Conservation (phyloP, 208 protist species). For the Porcisia deanei region DNA sequence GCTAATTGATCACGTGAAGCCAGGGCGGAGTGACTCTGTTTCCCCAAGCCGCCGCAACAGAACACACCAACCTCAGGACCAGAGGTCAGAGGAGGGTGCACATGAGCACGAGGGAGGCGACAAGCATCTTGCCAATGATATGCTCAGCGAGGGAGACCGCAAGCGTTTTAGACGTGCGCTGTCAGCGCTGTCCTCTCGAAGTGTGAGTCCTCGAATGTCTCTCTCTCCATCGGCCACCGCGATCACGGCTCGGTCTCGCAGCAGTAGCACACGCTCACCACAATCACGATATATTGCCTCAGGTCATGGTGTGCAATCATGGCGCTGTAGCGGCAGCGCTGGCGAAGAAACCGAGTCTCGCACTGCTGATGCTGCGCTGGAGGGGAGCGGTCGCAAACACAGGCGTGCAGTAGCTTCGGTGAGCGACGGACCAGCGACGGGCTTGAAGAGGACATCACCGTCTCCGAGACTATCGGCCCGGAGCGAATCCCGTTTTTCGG, state of each 20-base stretch:
- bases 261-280: conserved; percentile 2
- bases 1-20: conserved; percentile 34
- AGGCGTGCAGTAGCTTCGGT: not conserved
- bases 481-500: not conserved
- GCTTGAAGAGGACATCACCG: not conserved
- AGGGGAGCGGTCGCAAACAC: not conserved
- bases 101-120: not conserved
- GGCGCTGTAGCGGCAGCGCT: not conserved
- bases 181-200: conserved; percentile 38
- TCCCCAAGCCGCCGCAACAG: not conserved
- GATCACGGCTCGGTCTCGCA: not conserved
- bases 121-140: not conserved
- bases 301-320: not conserved
- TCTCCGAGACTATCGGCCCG: not conserved
- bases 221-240: conserved; percentile 11
- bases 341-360: not conserved
- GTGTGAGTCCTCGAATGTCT: conserved; percentile 40
- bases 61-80: not conserved
- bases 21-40: not conserved
- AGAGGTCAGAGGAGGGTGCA: not conserved
- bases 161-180: conserved; percentile 42
- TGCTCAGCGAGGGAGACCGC: conserved; percentile 20
- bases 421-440: not conserved
- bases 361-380: not conserved
- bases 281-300: not conserved